These are phyloP conservation scores for Xylaria sp. DNA, from an alignment of 495 filamentous ascomycete species.

Conservation along the genomic window DNA sequence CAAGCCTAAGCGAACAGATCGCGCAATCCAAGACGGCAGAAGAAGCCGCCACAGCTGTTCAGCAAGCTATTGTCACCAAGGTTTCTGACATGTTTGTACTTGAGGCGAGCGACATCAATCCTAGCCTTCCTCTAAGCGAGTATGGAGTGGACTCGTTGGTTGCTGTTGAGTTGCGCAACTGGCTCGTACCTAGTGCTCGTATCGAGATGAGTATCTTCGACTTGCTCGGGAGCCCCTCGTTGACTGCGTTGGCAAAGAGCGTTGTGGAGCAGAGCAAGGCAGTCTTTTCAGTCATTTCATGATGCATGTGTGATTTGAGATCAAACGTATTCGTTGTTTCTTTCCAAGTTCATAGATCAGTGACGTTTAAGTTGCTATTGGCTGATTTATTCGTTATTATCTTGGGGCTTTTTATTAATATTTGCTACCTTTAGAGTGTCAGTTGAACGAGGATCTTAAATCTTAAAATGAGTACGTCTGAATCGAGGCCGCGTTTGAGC, in stretches of 20 bases:
- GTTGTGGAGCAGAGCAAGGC: conserved; percentile 1
- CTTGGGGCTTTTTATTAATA: too few relatives aligned
- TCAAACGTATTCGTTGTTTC: too few relatives aligned
- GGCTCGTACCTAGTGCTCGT: conserved; percentile 26
- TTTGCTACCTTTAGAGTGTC: neutral
- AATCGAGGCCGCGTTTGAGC: conserved; percentile 61
- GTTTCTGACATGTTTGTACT: conserved; percentile 37
- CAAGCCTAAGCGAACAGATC: neutral
- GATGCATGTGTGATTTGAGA: too few relatives aligned
- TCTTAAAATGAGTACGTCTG: conserved; percentile 65
- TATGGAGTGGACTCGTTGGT: conserved; percentile 50
- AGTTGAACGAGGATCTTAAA: too few relatives aligned
- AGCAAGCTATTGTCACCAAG: conserved; percentile 25
- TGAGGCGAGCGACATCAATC: conserved; percentile 38
- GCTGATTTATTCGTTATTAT: too few relatives aligned
- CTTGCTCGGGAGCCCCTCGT: neutral
- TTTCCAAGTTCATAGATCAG: too few relatives aligned
- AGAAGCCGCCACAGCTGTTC: neutral
- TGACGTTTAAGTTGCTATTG: too few relatives aligned
- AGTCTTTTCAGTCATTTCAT: too few relatives aligned
- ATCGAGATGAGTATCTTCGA: conserved; percentile 11
- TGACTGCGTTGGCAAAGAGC: conserved; percentile 2
- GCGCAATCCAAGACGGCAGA: neutral
- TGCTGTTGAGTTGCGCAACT: conserved; percentile 46
- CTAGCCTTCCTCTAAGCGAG: conserved; percentile 29